Evolutionary conservation across 78 protist species (phyloP).

Genomic region (Guillardia theta): DNA sequence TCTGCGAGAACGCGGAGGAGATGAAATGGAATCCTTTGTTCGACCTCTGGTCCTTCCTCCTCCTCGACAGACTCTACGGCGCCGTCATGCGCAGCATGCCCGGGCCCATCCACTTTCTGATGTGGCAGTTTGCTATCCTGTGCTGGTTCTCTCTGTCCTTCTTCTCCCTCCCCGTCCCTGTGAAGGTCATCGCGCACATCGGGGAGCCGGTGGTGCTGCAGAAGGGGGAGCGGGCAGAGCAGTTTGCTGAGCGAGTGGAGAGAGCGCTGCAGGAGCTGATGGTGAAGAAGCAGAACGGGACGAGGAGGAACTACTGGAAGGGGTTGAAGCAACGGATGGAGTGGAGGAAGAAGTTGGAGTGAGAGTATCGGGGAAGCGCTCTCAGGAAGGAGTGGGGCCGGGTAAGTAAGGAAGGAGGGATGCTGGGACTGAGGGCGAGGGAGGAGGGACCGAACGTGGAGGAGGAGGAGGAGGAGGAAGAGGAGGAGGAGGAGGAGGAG

Average conservation of each 20-base stretch:
- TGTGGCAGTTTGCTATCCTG: not conserved
- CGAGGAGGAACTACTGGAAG: not conserved
- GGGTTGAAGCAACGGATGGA: too few relatives aligned
- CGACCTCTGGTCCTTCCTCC: conserved; percentile 9
- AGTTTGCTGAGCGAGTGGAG: not conserved
- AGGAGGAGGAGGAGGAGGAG: too few relatives aligned
- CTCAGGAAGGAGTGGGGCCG: too few relatives aligned
- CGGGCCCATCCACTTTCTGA: not conserved
- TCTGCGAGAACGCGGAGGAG: not conserved
- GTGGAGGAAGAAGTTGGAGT: too few relatives aligned
- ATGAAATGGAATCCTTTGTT: not conserved
- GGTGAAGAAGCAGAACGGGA: not conserved
- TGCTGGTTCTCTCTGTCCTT: not conserved
- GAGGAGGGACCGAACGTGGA: too few relatives aligned
- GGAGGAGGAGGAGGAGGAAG: too few relatives aligned
- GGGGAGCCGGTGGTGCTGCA: not conserved
- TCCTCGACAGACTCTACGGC: not conserved
- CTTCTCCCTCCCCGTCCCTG: not conserved
- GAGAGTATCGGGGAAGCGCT: too few relatives aligned
- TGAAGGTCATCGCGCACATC: not conserved
- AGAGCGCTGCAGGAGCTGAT: not conserved
- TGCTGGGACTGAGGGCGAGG: too few relatives aligned
- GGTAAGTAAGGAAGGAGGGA: too few relatives aligned
- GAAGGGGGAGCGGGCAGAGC: not conserved
- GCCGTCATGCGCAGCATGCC: not conserved